phyloP scores from a whole-genome alignment of 2,329 filamentous ascomycete species.

The Fusarium sp. region DNA sequence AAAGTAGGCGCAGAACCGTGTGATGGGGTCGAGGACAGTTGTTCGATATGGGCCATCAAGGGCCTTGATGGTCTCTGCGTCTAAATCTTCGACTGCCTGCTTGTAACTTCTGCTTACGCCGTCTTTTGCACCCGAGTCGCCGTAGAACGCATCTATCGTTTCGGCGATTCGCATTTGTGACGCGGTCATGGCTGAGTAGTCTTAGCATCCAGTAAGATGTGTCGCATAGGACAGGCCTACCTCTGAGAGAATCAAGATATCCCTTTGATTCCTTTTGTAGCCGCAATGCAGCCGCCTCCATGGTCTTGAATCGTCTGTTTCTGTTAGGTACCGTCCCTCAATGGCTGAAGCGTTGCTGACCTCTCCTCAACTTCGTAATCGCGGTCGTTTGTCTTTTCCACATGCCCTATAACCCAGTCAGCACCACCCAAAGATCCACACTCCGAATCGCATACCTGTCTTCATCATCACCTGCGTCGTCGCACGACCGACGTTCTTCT shows the following conservation, averaged over 20 bases:
- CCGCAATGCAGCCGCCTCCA: slow-evolving; percentile 93
- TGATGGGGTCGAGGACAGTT: slow-evolving; percentile 96
- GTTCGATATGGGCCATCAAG: slow-evolving; percentile 95
- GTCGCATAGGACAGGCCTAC: slow-evolving; percentile 58
- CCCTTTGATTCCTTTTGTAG: slow-evolving; percentile 98
- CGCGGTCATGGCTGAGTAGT: slow-evolving; percentile 89
- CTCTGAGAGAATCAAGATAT: slow-evolving; percentile 94
- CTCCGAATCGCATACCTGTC: slow-evolving; percentile 73
- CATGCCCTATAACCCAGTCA: slow-evolving; percentile 75
- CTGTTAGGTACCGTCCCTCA: slow-evolving; percentile 40
- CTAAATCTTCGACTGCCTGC: slow-evolving; percentile 96
- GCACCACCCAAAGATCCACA: background rate
- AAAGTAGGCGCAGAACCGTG: slow-evolving; percentile 97
- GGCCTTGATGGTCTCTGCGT: slow-evolving; percentile 98
- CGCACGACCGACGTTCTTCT: slow-evolving; percentile 98
- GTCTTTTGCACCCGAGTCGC: slow-evolving; percentile 93
- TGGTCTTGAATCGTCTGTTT: slow-evolving; percentile 90
- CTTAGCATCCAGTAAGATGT: slow-evolving; percentile 26
- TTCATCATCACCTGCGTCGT: slow-evolving; percentile 99
- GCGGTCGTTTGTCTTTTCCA: slow-evolving; percentile 98
- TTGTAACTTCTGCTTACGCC: slow-evolving; percentile 98
- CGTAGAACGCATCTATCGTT: slow-evolving; percentile 99
- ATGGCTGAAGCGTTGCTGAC: slow-evolving; percentile 58
- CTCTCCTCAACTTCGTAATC: slow-evolving; percentile 98
- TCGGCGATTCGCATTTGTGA: slow-evolving; percentile 99